A percentile compares a stretch with the other conserved stretches of the same genome.
Evolutionary conservation across 768 basidiomycete genomes (phyloP).

Genomic region (Mycena capillaripes): DNA sequence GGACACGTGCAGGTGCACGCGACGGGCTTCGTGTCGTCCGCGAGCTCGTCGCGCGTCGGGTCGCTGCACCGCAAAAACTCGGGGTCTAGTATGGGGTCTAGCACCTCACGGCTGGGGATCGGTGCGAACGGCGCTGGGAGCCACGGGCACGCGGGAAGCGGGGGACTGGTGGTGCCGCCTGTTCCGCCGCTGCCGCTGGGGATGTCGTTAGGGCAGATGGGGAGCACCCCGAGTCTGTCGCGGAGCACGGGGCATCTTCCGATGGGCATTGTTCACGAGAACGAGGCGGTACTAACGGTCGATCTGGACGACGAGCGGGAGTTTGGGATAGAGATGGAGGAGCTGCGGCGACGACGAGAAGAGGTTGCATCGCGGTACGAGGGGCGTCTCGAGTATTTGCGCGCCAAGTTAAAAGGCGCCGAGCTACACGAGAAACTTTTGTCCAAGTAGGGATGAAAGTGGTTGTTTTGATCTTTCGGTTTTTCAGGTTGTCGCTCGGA

Average conservation of each 20-base stretch:
- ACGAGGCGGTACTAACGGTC: conserved; percentile 51
- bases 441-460: conserved; percentile 43
- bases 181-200: conserved; percentile 39
- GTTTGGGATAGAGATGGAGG: conserved; percentile 73
- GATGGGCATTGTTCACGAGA: conserved; percentile 67
- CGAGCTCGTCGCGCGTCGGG: conserved; percentile 47
- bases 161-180: conserved; percentile 38
- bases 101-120: conserved; percentile 40
- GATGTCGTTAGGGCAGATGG: conserved; percentile 30
- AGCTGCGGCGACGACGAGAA: conserved; percentile 76
- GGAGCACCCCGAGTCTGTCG: conserved; percentile 58
- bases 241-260: conserved; percentile 64
- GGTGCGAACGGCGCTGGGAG: conserved; percentile 36
- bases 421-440: conserved; percentile 87
- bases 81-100: conserved; percentile 71
- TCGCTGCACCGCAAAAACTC: conserved; percentile 71
- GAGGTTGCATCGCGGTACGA: conserved; percentile 84
- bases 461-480: not conserved
- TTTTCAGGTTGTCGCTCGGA: not conserved
- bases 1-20: conserved; percentile 33
- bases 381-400: conserved; percentile 81
- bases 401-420: conserved; percentile 86
- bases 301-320: conserved; percentile 49
- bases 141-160: conserved; percentile 28
- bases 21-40: conserved; percentile 20